These are phyloP conservation scores for Tremellales sp. DNA, from an alignment of 1,284 basidiomycete genomes.

Conservation along the genomic window DNA sequence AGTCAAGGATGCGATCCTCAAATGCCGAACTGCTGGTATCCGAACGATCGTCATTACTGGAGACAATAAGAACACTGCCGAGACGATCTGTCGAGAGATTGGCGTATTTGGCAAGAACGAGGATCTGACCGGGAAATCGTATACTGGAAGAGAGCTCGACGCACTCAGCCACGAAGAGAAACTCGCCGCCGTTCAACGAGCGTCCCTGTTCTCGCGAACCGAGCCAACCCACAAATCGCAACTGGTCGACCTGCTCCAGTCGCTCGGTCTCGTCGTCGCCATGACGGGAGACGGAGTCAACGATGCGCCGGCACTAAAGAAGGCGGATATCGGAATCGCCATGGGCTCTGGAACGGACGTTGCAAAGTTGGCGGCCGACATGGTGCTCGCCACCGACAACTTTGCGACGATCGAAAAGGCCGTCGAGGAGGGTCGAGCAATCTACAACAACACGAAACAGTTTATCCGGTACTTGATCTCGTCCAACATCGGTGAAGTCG, in stretches of 20 bases:
- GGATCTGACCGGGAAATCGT: conserved; percentile 84
- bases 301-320: conserved; percentile 93
- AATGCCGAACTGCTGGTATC: conserved; percentile 90
- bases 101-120: conserved; percentile 83
- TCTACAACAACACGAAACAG: conserved; percentile 99
- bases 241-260: conserved; percentile 92
- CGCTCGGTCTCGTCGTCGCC: conserved; percentile 88
- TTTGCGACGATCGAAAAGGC: conserved; percentile 87
- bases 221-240: conserved; percentile 94
- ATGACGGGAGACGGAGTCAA: conserved; percentile 98
- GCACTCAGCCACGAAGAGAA: conserved; percentile 74
- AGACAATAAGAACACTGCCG: conserved; percentile 96
- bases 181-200: conserved; percentile 75
- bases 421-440: conserved; percentile 92
- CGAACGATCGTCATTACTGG: conserved; percentile 97
- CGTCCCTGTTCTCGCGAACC: conserved; percentile 86
- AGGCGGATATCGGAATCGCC: conserved; percentile 96
- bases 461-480: conserved; percentile 69
- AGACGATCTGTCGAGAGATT: conserved; percentile 93
- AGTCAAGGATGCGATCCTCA: conserved; percentile 78
- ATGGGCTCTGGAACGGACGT: conserved; percentile 99
- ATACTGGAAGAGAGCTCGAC: conserved; percentile 90
- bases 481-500: conserved; percentile 97
- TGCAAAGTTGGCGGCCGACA: conserved; percentile 95
- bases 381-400: conserved; percentile 69